These are phyloP conservation scores for Boletales sp. DNA, from an alignment of 768 basidiomycete species.

Conservation along the genomic window DNA sequence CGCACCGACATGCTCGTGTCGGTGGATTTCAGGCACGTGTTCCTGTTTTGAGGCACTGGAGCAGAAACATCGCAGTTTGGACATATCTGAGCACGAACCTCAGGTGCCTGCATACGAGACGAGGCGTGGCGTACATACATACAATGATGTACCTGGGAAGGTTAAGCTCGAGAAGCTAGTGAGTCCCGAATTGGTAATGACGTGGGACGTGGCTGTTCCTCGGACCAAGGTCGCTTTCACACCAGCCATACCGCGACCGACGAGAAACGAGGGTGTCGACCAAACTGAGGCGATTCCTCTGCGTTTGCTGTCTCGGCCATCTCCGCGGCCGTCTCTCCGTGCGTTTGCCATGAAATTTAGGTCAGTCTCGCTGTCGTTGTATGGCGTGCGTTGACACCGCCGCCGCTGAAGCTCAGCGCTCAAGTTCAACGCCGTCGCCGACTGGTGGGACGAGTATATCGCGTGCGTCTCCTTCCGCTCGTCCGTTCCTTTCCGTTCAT, in stretches of 20 bases:
- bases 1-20: too few relatives aligned
- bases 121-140: too few relatives aligned
- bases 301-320: conserved; percentile 4
- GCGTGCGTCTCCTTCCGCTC: conserved; percentile 47
- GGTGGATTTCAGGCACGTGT: too few relatives aligned
- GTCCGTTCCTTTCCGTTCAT: neutral
- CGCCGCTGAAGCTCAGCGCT: conserved; percentile 59
- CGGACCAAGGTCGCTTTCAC: neutral
- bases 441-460: conserved; percentile 93
- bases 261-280: conserved; percentile 4
- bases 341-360: conserved; percentile 34
- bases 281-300: conserved; percentile 27
- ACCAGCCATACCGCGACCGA: conserved; percentile 10
- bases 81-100: too few relatives aligned
- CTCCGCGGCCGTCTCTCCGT: conserved; percentile 3
- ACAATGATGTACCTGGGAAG: too few relatives aligned
- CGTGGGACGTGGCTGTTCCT: too few relatives aligned
- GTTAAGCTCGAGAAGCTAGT: too few relatives aligned
- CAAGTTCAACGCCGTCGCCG: conserved; percentile 87
- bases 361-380: conserved; percentile 7
- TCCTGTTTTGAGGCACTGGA: too few relatives aligned
- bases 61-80: too few relatives aligned
- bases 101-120: too few relatives aligned
- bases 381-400: neutral
- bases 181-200: too few relatives aligned